Conservation (phyloP, 148 eudicot species). For the Camellia granthamiana region DNA sequence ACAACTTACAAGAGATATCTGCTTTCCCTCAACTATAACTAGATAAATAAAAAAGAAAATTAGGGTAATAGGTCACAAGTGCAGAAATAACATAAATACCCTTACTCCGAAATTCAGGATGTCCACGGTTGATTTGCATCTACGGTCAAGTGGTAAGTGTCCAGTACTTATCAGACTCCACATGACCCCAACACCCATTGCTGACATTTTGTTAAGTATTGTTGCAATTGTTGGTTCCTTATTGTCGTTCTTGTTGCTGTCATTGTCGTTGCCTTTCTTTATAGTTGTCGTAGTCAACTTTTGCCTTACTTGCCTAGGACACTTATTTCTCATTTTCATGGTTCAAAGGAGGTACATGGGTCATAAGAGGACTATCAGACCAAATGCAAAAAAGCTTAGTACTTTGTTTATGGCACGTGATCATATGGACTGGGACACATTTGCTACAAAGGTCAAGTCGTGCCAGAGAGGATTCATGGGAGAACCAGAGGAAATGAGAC, state of each 20-base stretch:
- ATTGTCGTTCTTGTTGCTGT: neutral
- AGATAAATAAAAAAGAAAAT: too few species aligned
- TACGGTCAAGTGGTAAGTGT: too few species aligned
- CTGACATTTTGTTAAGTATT: neutral
- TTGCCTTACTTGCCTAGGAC: neutral
- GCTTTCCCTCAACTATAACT: too few species aligned
- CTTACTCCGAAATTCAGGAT: too few species aligned
- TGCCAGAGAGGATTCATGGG: conserved; percentile 84
- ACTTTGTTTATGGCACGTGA: conserved; percentile 54
- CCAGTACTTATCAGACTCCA: too few species aligned
- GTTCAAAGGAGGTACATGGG: conserved; percentile 72
- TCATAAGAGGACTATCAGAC: conserved; percentile 77
- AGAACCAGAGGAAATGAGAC: conserved; percentile 77
- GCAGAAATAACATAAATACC: too few species aligned
- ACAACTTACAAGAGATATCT: too few species aligned
- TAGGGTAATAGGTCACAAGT: too few species aligned
- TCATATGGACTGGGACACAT: conserved; percentile 58
- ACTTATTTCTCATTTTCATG: neutral
- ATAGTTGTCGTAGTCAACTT: neutral
- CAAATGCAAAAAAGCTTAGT: conserved; percentile 77
- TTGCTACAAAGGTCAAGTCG: conserved; percentile 65
- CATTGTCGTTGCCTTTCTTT: neutral
- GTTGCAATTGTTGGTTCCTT: neutral
- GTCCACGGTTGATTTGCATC: too few species aligned
- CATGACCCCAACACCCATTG: neutral